These are phyloP conservation scores for Dendrothele bispora DNA, from an alignment of 768 basidiomycete genomes.

Conservation along the genomic window DNA sequence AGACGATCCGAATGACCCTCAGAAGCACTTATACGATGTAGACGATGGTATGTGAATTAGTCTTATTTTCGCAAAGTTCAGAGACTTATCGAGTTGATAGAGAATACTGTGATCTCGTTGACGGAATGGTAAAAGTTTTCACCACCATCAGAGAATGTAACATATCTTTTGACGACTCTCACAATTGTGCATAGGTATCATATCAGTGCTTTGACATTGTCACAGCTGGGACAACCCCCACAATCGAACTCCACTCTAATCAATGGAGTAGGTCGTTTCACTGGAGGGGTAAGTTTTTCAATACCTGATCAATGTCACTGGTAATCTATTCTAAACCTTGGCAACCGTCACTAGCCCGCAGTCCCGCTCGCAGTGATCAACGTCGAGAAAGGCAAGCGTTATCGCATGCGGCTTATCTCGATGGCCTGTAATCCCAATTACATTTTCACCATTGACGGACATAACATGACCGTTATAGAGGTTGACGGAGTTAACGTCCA, in stretches of 20 bases:
- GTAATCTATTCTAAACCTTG: too few species aligned
- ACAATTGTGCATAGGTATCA: background rate
- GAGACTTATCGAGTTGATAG: background rate
- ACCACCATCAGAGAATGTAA: background rate
- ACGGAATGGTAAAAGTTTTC: conserved; percentile 6
- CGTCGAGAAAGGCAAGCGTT: conserved; percentile 41
- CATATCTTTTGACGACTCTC: background rate
- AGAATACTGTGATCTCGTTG: conserved; percentile 6
- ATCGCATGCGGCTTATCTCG: conserved; percentile 53
- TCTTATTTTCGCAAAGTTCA: background rate
- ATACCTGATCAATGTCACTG: too few species aligned
- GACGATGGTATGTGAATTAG: conserved; percentile 19
- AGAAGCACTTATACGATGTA: conserved; percentile 17
- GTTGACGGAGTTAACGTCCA: conserved; percentile 34
- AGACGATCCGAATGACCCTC: conserved; percentile 13
- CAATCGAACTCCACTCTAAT: conserved; percentile 10
- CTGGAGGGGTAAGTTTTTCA: background rate
- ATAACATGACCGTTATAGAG: conserved; percentile 44
- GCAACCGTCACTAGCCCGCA: too few species aligned
- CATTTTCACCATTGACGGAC: conserved; percentile 41
- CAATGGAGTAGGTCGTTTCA: conserved; percentile 5
- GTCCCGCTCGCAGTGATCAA: conserved; percentile 35
- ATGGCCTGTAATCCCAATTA: conserved; percentile 44
- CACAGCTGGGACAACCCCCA: background rate
- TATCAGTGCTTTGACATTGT: background rate